These are phyloP conservation scores for Aureobasidium musti DNA, from an alignment of 2,329 filamentous ascomycete species.

Conservation along the genomic window DNA sequence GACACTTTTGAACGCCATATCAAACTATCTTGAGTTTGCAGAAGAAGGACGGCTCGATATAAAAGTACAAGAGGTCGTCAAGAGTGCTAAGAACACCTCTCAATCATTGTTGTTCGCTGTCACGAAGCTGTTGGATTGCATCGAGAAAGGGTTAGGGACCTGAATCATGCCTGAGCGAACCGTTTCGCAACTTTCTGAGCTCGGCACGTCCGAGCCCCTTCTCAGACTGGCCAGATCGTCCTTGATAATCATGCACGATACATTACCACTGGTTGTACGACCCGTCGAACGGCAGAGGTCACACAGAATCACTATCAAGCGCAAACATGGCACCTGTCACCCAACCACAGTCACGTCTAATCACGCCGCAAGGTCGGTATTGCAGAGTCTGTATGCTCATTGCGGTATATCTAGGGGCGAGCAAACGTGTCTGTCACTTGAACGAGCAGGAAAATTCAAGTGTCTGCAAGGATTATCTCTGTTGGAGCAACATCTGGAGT, in stretches of 20 bases:
- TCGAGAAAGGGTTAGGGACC: not conserved
- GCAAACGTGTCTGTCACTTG: too few relatives aligned
- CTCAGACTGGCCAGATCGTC: not conserved
- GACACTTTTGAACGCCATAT: conserved; percentile 7
- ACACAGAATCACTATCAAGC: too few relatives aligned
- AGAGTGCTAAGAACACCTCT: not conserved
- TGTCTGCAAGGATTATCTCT: too few relatives aligned
- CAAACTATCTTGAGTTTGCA: conserved; percentile 13
- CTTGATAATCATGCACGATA: not conserved
- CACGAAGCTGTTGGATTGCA: conserved; percentile 6
- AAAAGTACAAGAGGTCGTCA: not conserved
- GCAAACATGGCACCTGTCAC: not conserved
- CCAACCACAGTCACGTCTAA: not conserved
- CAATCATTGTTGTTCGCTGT: not conserved
- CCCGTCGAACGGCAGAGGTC: not conserved
- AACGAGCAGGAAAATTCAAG: too few relatives aligned
- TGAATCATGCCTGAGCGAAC: not conserved
- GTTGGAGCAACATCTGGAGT: too few relatives aligned
- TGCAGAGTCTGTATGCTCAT: too few relatives aligned
- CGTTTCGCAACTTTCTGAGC: not conserved
- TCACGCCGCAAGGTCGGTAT: too few relatives aligned
- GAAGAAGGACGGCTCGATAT: not conserved
- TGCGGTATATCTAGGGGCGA: too few relatives aligned
- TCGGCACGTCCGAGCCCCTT: not conserved
- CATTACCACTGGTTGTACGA: not conserved